These are phyloP conservation scores for Fermentozyma sake DNA, from an alignment of 1,139 yeast genomes.

Conservation along the genomic window DNA sequence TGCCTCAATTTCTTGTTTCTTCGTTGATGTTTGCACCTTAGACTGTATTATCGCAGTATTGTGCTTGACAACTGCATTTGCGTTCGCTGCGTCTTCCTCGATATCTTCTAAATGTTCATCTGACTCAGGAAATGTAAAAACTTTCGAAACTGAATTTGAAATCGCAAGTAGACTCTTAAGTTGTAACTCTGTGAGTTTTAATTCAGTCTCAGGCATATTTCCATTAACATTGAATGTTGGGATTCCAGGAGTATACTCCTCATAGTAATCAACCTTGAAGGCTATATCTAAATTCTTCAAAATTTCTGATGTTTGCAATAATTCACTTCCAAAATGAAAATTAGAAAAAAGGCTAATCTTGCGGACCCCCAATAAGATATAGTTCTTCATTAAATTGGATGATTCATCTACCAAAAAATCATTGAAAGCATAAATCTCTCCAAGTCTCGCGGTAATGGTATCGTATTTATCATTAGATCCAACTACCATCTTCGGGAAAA, in stretches of 20 bases:
- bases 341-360: conserved; percentile 63
- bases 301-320: conserved; percentile 55
- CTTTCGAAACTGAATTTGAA: conserved; percentile 53
- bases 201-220: conserved; percentile 58
- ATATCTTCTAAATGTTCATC: conserved; percentile 44
- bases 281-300: conserved; percentile 66
- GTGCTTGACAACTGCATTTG: conserved; percentile 43
- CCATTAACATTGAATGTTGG: conserved; percentile 60
- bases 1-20: conserved; percentile 3
- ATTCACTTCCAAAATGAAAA: conserved; percentile 45
- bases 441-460: conserved; percentile 66
- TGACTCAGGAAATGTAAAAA: conserved; percentile 42
- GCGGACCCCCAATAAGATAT: conserved; percentile 63
- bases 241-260: conserved; percentile 28
- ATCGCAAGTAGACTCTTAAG: conserved; percentile 55
- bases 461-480: conserved; percentile 44
- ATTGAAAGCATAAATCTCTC: conserved; percentile 76
- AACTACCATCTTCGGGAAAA: conserved; percentile 64
- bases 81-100: conserved; percentile 60
- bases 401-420: conserved; percentile 34
- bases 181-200: conserved; percentile 77
- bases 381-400: conserved; percentile 33
- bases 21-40: conserved; percentile 1
- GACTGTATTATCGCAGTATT: conserved; percentile 15
- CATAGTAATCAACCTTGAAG: conserved; percentile 57